These are phyloP conservation scores for Plasmodium vivax DNA, from an alignment of 169 alveolate genomes.

Conservation along the genomic window DNA sequence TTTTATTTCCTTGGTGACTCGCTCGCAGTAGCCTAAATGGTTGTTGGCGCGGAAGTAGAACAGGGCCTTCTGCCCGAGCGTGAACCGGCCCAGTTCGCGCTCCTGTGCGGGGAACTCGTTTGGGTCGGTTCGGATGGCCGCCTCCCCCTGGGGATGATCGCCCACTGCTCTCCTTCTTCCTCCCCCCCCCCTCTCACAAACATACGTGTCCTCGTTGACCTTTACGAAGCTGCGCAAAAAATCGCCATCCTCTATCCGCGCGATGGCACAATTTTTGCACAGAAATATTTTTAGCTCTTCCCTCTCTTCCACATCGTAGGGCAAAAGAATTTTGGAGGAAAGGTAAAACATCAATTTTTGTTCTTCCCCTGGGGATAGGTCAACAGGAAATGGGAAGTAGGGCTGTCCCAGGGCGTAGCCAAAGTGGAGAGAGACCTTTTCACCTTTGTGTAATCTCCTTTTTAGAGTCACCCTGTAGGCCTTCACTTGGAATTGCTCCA, in stretches of 20 bases:
- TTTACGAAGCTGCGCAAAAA: constrained; percentile 29
- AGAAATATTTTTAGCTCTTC: constrained; percentile 34
- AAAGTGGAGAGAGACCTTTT: not conserved
- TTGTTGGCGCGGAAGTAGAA: constrained; percentile 34
- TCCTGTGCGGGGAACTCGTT: not conserved
- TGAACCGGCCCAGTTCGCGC: not conserved
- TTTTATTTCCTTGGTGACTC: constrained; percentile 40
- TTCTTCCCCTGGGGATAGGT: constrained; percentile 19
- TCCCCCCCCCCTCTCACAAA: not conserved
- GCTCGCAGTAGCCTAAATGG: constrained; percentile 55
- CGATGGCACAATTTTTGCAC: constrained; percentile 25
- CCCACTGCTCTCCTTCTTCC: not conserved
- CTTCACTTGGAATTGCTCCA: constrained; percentile 21
- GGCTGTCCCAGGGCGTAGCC: constrained; percentile 47
- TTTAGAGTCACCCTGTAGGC: constrained; percentile 19
- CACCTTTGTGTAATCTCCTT: constrained; percentile 10
- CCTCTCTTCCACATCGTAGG: constrained; percentile 36
- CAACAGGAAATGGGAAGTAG: constrained; percentile 39
- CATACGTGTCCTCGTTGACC: constrained; percentile 15
- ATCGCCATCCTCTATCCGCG: not conserved
- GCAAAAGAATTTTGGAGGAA: constrained; percentile 37
- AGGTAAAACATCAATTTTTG: constrained; percentile 43
- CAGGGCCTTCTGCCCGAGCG: constrained; percentile 36
- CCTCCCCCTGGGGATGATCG: constrained; percentile 9
- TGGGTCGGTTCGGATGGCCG: not conserved